Base-by-base conservation (phyloP, 306 rosid species). In the Cucurbita ficifolia region DNA sequence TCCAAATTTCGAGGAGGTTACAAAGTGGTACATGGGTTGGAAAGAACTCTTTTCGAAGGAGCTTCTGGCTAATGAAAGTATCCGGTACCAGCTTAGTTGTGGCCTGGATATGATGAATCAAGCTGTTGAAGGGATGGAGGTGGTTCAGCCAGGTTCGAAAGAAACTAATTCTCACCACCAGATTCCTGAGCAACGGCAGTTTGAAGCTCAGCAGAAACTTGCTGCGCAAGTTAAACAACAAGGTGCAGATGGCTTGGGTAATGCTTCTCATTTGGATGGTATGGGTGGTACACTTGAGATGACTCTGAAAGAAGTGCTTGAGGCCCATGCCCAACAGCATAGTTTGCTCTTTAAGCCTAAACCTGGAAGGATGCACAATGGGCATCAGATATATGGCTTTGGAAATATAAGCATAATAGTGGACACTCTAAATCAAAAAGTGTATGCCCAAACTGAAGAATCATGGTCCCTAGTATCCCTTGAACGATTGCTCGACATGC, bases 101-200 rank as follows among this genome's bases (percentile, higher is more conserved):
- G 99, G 95, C 55, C 87, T 94, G 69, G 97, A 90, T 61, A 94
- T 94, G 97, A 89, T 94, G 96, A 83, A 85, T 72, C 91, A 84
- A 71, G 97, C 96, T 19, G 96, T 83, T 52, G 95, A 89, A 70
- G 97, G 97, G 58, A 85, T 85, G 96, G 90, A 89, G 85, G 88
- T 89, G 50, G 96, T 83, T 79, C 96, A 87, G 79, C 98, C 97
- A 76, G 97, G 97, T 65, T 72, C 86, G 74, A 89, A 85, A 85
- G 97, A 94, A 82, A 90, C 89, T 70, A 84, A 87, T 19, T 89
- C 92, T 81, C 90, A 86, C 81, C 84, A 86, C 22, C 81, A 90
- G 80, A 90, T 64, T 29, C 88, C 81, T 74, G 99, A 91, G 87
- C 95, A 87, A 79, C 86, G 98, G 75, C 91, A 90, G 75, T 90